Evolutionary conservation across 495 filamentous ascomycete genomes (phyloP).

Genomic region (Trichoderma orchidacearum): DNA sequence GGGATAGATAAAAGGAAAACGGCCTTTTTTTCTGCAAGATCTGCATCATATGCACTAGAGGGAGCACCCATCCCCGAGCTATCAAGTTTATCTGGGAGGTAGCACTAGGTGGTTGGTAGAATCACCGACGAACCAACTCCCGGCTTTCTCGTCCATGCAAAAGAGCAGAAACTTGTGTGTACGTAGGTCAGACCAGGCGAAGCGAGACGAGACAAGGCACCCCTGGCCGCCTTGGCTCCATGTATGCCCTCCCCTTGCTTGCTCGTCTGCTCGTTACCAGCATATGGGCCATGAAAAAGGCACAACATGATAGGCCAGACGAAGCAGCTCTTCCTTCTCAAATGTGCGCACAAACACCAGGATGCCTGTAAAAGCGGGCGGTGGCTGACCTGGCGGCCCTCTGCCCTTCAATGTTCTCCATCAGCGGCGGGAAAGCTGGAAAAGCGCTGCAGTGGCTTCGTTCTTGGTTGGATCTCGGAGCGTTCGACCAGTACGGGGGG

Average conservation of each 20-base stretch:
- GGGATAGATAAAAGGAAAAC: background rate
- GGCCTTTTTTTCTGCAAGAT: background rate
- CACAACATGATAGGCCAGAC: too few species aligned
- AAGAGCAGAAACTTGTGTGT: background rate
- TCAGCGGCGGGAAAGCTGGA: background rate
- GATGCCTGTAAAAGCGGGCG: background rate
- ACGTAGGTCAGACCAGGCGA: background rate
- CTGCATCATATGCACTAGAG: background rate
- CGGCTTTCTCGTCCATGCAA: background rate
- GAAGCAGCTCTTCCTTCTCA: background rate
- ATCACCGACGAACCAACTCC: background rate
- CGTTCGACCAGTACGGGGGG: too few species aligned
- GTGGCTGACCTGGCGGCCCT: background rate
- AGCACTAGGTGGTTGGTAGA: background rate
- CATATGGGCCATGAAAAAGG: too few species aligned
- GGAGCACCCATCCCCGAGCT: background rate
- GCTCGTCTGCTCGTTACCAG: background rate
- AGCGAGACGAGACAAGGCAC: background rate
- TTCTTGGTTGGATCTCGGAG: too few species aligned
- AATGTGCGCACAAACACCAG: background rate
- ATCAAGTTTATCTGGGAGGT: background rate
- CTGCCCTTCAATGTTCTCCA: too few species aligned
- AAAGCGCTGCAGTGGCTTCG: background rate
- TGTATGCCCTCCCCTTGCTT: background rate
- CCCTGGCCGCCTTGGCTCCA: background rate